phyloP scores from a whole-genome alignment of 108 stramenopile genomes.

The Nitzschia sp. region DNA sequence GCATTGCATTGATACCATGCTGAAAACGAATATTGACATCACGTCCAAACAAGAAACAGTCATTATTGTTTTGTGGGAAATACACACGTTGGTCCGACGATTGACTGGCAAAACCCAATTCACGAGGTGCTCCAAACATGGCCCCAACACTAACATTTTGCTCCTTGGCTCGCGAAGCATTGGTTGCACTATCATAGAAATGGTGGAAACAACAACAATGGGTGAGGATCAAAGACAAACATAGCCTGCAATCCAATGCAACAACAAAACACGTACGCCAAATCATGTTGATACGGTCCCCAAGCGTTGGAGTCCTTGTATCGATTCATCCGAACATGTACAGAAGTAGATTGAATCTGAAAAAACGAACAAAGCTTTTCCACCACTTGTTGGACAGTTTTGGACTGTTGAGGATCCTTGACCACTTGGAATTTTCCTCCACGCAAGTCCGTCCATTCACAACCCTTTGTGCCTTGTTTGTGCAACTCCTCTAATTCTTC shows the following conservation, averaged over 20 bases:
- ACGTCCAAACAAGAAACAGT: constrained; percentile 77
- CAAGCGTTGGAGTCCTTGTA: constrained; percentile 78
- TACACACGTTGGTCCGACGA: constrained; percentile 42
- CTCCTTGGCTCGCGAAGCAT: constrained; percentile 63
- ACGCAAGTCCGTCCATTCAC: constrained; percentile 78
- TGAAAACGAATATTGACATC: constrained; percentile 85
- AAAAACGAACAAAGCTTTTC: constrained; percentile 71
- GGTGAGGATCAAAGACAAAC: neutral
- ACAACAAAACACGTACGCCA: constrained; percentile 36
- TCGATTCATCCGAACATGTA: constrained; percentile 80
- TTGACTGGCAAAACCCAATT: constrained; percentile 67
- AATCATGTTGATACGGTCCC: constrained; percentile 92
- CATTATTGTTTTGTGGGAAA: constrained; percentile 88
- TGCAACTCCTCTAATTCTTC: constrained; percentile 69
- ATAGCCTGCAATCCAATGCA: too few species aligned
- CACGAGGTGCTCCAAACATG: constrained; percentile 74
- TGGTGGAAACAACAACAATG: neutral
- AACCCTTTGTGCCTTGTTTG: constrained; percentile 19
- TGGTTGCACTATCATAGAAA: constrained; percentile 49
- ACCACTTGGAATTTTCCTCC: constrained; percentile 78
- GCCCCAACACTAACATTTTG: constrained; percentile 87
- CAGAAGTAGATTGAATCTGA: constrained; percentile 40
- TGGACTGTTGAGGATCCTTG: constrained; percentile 58
- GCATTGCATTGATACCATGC: constrained; percentile 77
- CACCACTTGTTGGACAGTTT: constrained; percentile 61